Conservation (phyloP, 1,284 basidiomycete species). For the Ceratobasidium sp. region DNA sequence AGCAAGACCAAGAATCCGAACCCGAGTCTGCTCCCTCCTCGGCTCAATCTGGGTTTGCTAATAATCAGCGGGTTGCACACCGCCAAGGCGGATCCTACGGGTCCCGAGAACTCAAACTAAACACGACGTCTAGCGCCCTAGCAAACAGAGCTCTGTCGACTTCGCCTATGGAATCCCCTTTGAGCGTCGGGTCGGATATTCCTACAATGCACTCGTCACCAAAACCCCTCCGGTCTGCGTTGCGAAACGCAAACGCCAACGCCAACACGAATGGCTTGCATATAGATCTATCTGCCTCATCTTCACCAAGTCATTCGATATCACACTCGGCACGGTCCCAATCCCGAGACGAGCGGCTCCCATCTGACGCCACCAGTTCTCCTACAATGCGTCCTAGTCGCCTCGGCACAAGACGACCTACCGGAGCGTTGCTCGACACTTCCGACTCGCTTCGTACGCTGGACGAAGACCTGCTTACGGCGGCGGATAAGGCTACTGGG, state of each 20-base stretch:
- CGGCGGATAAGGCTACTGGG: slow-evolving; percentile 72
- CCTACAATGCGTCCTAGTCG: slow-evolving; percentile 50
- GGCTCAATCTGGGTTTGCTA: background rate
- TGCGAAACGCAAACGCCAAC: slow-evolving; percentile 11
- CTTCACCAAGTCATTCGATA: slow-evolving; percentile 27
- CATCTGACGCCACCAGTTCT: slow-evolving; percentile 58
- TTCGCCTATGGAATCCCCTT: slow-evolving; percentile 26
- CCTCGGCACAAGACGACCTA: slow-evolving; percentile 25
- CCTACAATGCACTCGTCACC: slow-evolving; percentile 14
- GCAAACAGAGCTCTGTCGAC: slow-evolving; percentile 2
- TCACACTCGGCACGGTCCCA: slow-evolving; percentile 14
- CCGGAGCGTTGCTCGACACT: slow-evolving; percentile 53
- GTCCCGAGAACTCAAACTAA: slow-evolving; percentile 23
- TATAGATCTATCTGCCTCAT: background rate
- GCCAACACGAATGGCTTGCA: slow-evolving; percentile 1
- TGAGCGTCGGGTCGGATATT: slow-evolving; percentile 21
- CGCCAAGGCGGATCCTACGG: slow-evolving; percentile 3
- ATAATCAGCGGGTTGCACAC: background rate
- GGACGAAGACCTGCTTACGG: slow-evolving; percentile 73
- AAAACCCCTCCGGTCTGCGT: slow-evolving; percentile 10
- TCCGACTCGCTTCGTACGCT: slow-evolving; percentile 60
- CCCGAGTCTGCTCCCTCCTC: slow-evolving; percentile 1
- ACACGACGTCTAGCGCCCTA: background rate
- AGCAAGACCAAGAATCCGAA: background rate
- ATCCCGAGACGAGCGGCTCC: slow-evolving; percentile 10